Base-by-base conservation (phyloP, 768 basidiomycete genomes). In the Pholiota molesta region DNA sequence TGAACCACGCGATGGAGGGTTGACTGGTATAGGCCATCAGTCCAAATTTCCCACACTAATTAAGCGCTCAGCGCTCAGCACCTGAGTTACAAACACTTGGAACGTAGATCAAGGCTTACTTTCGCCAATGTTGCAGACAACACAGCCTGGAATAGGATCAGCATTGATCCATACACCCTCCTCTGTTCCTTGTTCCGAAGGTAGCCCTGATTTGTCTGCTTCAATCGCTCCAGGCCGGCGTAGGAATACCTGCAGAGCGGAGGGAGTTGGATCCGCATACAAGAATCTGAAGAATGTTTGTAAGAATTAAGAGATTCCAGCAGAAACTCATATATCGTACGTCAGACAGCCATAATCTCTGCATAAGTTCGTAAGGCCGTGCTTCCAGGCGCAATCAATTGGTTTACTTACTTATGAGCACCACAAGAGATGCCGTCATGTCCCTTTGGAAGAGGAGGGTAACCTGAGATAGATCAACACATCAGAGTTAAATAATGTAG, bases 321-420 rank as follows among this genome's bases (percentile, higher is more conserved):
- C 17, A 2, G 9, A 21, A 11, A 42, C 52, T n/a, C 3, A 3
- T 5, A 37, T 37, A 6, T 68, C 84, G 69, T 74, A 93, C 88
- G 95, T 96, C 65, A 94, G 73, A 74, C 93, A 95, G 26, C 95
- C 95, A 68, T 97, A 97, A 72, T 97, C 95, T 71, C 90, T 92
- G 73, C 26, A 37, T 1, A 7, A 55, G 5, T 61, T 16, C 5
- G 35, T 40, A 17, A 26, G 37, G 16, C 31, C 21, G 11, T 37
- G 42, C 39, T 51, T 35, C 7, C 29, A 60, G 26, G 14, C 44
- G 47, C 8, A 21, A 21, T 5, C 8, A 26, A 21, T 23, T 49
- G 35, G 17, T 39, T 40, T 1, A 53, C 71, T 66, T 69, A 94
- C 93, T 89, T 94, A 77, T 97, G 95, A 26, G 91, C 91, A 28